A percentile compares a stretch with the other conserved stretches of the same genome.
Conservation (phyloP, 768 basidiomycete genomes). For the Auricularia sp. region DNA sequence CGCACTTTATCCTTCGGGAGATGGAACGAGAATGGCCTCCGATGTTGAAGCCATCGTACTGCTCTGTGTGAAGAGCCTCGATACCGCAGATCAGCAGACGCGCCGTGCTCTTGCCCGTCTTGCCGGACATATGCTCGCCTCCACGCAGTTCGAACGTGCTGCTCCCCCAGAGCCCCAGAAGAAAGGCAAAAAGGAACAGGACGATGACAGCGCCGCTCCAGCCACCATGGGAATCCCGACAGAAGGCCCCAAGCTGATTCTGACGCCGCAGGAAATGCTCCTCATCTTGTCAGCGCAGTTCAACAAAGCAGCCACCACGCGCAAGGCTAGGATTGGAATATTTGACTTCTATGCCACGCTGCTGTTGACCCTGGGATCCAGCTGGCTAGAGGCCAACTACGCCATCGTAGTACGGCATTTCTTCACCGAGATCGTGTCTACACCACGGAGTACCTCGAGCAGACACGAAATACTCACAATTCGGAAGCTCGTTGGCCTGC, state of each 20-base stretch:
- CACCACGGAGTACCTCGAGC: slow-evolving; percentile 36
- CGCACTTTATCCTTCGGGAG: slow-evolving; percentile 49
- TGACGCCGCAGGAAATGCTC: slow-evolving; percentile 73
- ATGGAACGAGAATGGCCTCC: slow-evolving; percentile 41
- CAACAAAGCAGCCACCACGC: slow-evolving; percentile 59
- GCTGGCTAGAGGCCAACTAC: slow-evolving; percentile 78
- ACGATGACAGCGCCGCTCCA: slow-evolving; percentile 46
- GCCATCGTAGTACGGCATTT: slow-evolving; percentile 68
- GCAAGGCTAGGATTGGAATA: slow-evolving; percentile 71
- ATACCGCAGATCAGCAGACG: slow-evolving; percentile 74
- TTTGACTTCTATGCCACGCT: slow-evolving; percentile 82
- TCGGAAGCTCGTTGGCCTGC: slow-evolving; percentile 60
- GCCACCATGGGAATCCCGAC: slow-evolving; percentile 29
- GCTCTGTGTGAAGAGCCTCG: slow-evolving; percentile 62
- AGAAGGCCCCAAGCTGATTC: slow-evolving; percentile 56
- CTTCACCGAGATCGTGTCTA: slow-evolving; percentile 63
- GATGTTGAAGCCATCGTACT: slow-evolving; percentile 73
- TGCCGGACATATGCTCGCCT: slow-evolving; percentile 72
- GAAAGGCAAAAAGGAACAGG: slow-evolving; percentile 53
- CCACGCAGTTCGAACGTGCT: slow-evolving; percentile 63
- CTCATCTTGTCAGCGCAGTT: slow-evolving; percentile 67
- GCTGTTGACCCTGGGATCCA: slow-evolving; percentile 60
- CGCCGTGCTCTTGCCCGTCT: slow-evolving; percentile 72
- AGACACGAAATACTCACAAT: slow-evolving; percentile 68
- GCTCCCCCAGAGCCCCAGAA: slow-evolving; percentile 29